Evolutionary conservation across 495 filamentous ascomycete species (phyloP).

Genomic region (Penicillium verhagenii): DNA sequence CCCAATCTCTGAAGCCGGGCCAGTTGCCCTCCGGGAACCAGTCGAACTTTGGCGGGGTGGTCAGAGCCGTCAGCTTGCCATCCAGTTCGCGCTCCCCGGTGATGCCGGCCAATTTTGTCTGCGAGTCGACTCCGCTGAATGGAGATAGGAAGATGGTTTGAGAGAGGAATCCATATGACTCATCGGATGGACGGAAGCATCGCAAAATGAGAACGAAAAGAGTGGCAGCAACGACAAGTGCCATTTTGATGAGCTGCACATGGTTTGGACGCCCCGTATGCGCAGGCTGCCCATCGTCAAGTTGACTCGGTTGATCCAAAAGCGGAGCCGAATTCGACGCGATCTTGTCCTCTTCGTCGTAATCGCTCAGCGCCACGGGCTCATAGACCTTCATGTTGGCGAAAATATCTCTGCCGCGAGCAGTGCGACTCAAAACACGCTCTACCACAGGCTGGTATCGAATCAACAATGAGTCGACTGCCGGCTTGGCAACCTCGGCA

Average conservation of each 20-base stretch:
- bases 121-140: slow-evolving; percentile 20
- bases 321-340: slow-evolving; percentile 11
- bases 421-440: slow-evolving; percentile 1
- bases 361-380: slow-evolving; percentile 15
- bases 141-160: slow-evolving; percentile 22
- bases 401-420: slow-evolving; percentile 16
- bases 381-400: slow-evolving; percentile 27
- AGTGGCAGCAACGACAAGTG: slow-evolving; percentile 16
- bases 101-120: slow-evolving; percentile 21
- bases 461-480: neutral
- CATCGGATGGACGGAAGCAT: slow-evolving; percentile 16
- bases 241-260: slow-evolving; percentile 9
- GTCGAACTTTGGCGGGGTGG: slow-evolving; percentile 15
- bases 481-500: neutral
- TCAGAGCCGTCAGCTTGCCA: slow-evolving; percentile 20
- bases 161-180: slow-evolving; percentile 25
- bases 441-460: neutral
- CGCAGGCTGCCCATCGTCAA: neutral
- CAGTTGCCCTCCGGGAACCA: slow-evolving; percentile 25
- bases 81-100: slow-evolving; percentile 12
- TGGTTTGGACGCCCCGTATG: neutral
- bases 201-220: slow-evolving; percentile 17
- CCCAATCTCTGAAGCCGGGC: slow-evolving; percentile 31
- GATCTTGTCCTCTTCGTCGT: slow-evolving; percentile 27
- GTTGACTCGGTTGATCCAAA: slow-evolving; percentile 10